These are phyloP conservation scores for Beauveria medogensis DNA, from an alignment of 2,329 filamentous ascomycete genomes.

Conservation along the genomic window DNA sequence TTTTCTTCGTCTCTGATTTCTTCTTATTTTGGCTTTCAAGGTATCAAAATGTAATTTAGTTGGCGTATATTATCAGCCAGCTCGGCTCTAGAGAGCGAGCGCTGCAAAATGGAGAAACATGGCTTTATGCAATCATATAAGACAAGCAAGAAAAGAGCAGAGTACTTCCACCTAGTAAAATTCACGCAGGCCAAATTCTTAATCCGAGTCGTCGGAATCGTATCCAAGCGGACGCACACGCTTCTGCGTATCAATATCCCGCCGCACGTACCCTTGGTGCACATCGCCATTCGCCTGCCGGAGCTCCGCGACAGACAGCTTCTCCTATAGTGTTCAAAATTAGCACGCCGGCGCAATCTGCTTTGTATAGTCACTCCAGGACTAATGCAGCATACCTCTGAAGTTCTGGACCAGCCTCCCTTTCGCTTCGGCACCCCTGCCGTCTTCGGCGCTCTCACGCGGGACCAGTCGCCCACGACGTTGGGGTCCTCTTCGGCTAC, in stretches of 20 bases:
- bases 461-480: not conserved
- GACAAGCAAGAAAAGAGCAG: too few relatives aligned
- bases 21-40: not conserved
- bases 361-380: not conserved
- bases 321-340: not conserved
- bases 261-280: not conserved
- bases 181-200: too few relatives aligned
- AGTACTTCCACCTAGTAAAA: too few relatives aligned
- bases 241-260: not conserved
- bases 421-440: not conserved
- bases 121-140: not conserved
- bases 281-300: not conserved
- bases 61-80: not conserved
- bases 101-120: not conserved
- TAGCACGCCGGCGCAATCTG: too few relatives aligned
- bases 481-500: not conserved
- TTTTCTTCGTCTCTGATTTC: not conserved
- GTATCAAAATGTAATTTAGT: constrained; percentile 3
- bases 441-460: not conserved
- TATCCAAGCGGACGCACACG: not conserved
- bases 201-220: not conserved
- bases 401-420: not conserved
- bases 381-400: not conserved
- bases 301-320: not conserved
- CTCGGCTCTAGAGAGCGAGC: not conserved